Evolutionary conservation across 139 green algal genomes (phyloP).

Genomic region (Nannochloris sp.): DNA sequence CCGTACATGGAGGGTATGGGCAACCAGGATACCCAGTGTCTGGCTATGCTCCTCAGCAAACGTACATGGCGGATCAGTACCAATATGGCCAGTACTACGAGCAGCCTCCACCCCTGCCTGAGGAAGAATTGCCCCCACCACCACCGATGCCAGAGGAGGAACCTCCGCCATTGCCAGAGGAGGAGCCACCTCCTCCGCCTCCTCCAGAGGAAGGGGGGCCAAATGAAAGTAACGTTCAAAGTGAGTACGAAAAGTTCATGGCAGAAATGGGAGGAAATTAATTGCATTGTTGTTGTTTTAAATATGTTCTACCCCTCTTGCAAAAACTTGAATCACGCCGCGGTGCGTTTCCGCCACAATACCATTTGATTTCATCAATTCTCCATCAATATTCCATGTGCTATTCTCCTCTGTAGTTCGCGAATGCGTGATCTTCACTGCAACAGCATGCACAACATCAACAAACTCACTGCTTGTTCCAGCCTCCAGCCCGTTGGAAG

Average conservation of each 20-base stretch:
- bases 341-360: conserved; percentile 23
- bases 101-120: not conserved
- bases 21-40: not conserved
- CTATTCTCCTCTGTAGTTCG: conserved; percentile 13
- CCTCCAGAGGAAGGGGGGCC: conserved; percentile 16
- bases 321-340: conserved; percentile 62
- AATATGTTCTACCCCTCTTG: conserved; percentile 41
- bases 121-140: not conserved
- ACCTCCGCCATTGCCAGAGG: conserved; percentile 9
- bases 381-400: conserved; percentile 73
- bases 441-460: conserved; percentile 37
- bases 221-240: conserved; percentile 17
- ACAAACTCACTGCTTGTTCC: conserved; percentile 26
- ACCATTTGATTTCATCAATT: conserved; percentile 38
- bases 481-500: not conserved
- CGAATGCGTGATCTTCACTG: conserved; percentile 12
- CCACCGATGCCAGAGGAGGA: not conserved
- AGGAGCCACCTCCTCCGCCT: not conserved
- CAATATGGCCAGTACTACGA: not conserved
- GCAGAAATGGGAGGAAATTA: conserved; percentile 24
- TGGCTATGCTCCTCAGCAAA: not conserved
- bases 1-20: not conserved
- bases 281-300: not conserved
- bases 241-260: conserved; percentile 47
- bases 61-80: conserved; percentile 4